Base-by-base conservation (phyloP, 768 basidiomycete species). In the Macrocybe gigantea region DNA sequence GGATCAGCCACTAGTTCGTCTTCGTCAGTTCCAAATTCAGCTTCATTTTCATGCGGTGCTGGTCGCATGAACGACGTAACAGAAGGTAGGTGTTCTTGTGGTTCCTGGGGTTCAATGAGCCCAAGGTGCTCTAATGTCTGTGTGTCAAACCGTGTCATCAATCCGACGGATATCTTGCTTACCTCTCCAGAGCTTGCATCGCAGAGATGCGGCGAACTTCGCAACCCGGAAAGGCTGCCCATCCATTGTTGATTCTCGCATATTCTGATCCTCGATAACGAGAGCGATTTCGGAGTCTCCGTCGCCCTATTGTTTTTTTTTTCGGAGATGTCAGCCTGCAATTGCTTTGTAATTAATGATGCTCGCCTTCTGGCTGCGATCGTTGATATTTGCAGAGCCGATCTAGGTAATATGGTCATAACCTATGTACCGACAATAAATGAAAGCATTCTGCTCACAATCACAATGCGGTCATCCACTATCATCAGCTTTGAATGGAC, bases 261-360 rank as follows among this genome's bases (percentile, higher is more conserved):
- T 71, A 43, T 95, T 89, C 0, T 75, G 68, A 57, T 98, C 95
- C 64, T 98, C 94, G 31, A 96, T 85, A 14, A 97, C 82, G 6
- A 96, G 66, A 6, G 88, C 90, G 53, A 97, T 95, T 67, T 98
- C 95, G 1, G 92, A 94, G 64, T 95, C 93, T 33, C 91, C 92
- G 53, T 94, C 87, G 29, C 94, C 94, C 83, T 86, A 49, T 2
- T 13, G 22, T 22, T 7, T 38, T 37, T 38, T 37, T 32, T 33
- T 8, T 58, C 41, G 53, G 50, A 22, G 42, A 31, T 31, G 31
- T 13, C 48, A 22, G 5, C n/a, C 34, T 32, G 29, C 32, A 6
- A 44, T 30, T 33, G 14, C 14, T 4, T 34, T 5, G 22, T 22
- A 22, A 22, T 33, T 22, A 22, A 22, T 22, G 22, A 22, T 22